phyloP scores from a whole-genome alignment of 225 moss, liverwort and hornwort species.

The Polytrichum commune region DNA sequence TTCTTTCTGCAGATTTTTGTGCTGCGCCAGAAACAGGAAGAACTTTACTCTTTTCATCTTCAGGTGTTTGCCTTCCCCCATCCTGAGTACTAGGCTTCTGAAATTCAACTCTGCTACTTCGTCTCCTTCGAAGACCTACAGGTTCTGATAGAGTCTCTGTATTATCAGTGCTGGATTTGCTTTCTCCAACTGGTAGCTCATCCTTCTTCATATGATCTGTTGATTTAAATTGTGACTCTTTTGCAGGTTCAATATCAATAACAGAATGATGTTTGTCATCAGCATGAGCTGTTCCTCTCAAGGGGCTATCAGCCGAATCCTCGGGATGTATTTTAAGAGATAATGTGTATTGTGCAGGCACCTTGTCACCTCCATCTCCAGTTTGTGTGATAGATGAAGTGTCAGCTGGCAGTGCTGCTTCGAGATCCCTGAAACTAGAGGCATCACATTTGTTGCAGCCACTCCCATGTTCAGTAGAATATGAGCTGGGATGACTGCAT shows the following conservation, averaged over 20 bases:
- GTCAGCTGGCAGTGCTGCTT: conserved; percentile 24
- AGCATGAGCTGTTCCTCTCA: conserved; percentile 20
- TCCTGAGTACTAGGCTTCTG: conserved; percentile 14
- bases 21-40: conserved; percentile 7
- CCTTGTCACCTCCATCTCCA: conserved; percentile 15
- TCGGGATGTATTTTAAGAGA: conserved; percentile 10
- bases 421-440: conserved; percentile 31
- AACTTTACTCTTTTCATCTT: conserved; percentile 37
- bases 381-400: conserved; percentile 10
- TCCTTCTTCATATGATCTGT: conserved; percentile 43
- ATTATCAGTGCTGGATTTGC: conserved; percentile 9
- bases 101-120: conserved; percentile 15
- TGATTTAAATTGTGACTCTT: conserved; percentile 14
- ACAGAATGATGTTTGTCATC: conserved; percentile 13
- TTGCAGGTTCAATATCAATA: conserved; percentile 25
- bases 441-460: conserved; percentile 20
- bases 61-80: conserved; percentile 16
- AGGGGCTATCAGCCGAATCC: conserved; percentile 10
- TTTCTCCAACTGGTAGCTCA: conserved; percentile 11
- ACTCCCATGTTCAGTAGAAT: conserved; percentile 8
- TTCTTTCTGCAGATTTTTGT: conserved; percentile 39
- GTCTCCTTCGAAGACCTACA: conserved; percentile 28
- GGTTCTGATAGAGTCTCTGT: conserved; percentile 19
- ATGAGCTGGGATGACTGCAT: not conserved
- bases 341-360: conserved; percentile 14